Base-by-base conservation (phyloP, 805 yeast species). In the Lachancea sp. region DNA sequence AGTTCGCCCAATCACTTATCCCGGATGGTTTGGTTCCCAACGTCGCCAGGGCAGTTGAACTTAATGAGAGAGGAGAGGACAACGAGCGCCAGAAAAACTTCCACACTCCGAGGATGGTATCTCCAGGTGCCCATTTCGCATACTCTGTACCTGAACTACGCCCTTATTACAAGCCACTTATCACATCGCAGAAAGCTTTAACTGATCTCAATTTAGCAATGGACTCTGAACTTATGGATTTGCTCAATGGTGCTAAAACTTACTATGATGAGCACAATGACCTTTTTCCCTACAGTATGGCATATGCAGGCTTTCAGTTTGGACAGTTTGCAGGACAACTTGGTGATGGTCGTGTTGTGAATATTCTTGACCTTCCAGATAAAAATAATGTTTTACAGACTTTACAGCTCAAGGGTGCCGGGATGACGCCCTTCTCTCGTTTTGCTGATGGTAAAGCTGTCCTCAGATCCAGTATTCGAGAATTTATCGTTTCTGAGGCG, bases 361-460 rank as follows among this genome's bases (percentile, higher is more conserved):
- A 83, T 53, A 64, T 90, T 33, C 89, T 90, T 64, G 90, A 84
- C 48, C 63, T 82, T 0, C 69, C 71, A 5, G 78, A 75, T 49
- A 90, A 81, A 47, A 29, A 41, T 8, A 47, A 50, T 4, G 41
- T 33, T 1, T 35, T 21, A 31, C 60, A 61, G 29, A 51, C 58
- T 2, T 49, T 90, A 2, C 97, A 90, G 63, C 63, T 90, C 47
- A 90, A 90, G 64, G 98, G 98, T 0, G 78, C 92, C 3, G 98
- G 98, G 0, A 67, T 75, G 49, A 90, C 97, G 0, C 96, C 97
- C 1, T 90, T 73, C 59, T 83, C 95, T 0, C 72, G 98, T 45
- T 90, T 89, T 69, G 97, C 96, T 0, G 98, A 90, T 63, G 98
- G 98, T 3, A 87, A 86, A 55, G 97, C 97, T 0, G 95, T 88